phyloP scores from a whole-genome alignment of 768 basidiomycete species.

The Mycena leptocephala region DNA sequence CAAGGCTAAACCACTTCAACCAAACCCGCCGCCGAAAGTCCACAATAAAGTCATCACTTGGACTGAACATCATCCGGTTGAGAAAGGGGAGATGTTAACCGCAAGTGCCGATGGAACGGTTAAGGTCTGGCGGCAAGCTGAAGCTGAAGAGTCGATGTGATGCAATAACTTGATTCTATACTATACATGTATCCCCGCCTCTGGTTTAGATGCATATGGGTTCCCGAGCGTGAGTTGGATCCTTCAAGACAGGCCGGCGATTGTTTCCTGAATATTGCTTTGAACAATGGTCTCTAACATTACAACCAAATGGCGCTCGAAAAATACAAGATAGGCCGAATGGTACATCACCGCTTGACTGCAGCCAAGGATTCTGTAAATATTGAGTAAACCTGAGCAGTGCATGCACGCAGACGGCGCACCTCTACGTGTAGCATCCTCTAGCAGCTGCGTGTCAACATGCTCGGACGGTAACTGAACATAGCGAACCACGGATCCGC shows the following conservation, averaged over 20 bases:
- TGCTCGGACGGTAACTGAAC: constrained; percentile 94
- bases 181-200: constrained; percentile 6
- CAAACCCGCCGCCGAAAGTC: constrained; percentile 82
- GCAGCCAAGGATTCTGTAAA: constrained; percentile 52
- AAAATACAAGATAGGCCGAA: constrained; percentile 18
- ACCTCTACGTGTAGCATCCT: constrained; percentile 98
- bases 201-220: neutral
- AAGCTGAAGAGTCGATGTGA: constrained; percentile 16
- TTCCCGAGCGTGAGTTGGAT: neutral
- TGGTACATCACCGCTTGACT: constrained; percentile 34
- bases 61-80: constrained; percentile 91
- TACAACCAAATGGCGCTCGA: constrained; percentile 21
- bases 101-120: constrained; percentile 93
- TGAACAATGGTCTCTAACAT: constrained; percentile 12
- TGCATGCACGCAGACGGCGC: constrained; percentile 30
- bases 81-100: constrained; percentile 88
- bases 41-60: constrained; percentile 93
- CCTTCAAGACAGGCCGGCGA: neutral
- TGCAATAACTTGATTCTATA: neutral
- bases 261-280: too few species aligned
- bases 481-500: constrained; percentile 98
- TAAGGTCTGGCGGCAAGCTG: constrained; percentile 86
- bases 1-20: constrained; percentile 80
- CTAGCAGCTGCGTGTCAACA: constrained; percentile 95
- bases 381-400: neutral